These are phyloP conservation scores for Stephania cephalantha DNA, from an alignment of 164 flowering plant species.

Conservation along the genomic window DNA sequence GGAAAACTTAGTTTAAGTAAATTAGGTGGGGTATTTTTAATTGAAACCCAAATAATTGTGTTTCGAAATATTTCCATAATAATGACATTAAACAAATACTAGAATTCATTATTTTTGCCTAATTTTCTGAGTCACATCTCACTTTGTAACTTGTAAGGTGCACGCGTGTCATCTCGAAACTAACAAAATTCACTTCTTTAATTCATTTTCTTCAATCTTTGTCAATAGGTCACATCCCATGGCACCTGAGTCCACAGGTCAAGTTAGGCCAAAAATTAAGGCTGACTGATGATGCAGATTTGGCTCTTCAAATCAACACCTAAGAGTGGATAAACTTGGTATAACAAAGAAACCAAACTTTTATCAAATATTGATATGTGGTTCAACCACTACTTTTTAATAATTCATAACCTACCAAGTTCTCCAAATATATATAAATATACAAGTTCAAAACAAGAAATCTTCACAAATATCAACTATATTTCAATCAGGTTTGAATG, in stretches of 20 bases:
- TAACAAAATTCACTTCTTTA: too few relatives aligned
- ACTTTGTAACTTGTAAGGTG: too few relatives aligned
- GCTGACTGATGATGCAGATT: neutral
- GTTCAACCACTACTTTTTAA: constrained; percentile 21
- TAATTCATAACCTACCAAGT: neutral
- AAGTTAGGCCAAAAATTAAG: neutral
- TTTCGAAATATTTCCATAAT: too few relatives aligned
- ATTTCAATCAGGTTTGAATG: neutral
- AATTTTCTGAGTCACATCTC: too few relatives aligned
- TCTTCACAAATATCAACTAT: neutral
- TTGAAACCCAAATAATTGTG: too few relatives aligned
- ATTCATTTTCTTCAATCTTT: neutral
- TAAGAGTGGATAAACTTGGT: neutral
- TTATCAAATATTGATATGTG: neutral
- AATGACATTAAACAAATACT: too few relatives aligned
- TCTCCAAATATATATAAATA: neutral
- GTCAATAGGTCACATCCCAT: neutral
- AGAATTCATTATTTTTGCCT: neutral
- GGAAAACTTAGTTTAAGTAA: too few relatives aligned
- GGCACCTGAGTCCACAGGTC: neutral
- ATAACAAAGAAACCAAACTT: neutral
- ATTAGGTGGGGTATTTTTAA: too few relatives aligned
- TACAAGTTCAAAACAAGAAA: neutral
- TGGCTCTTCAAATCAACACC: neutral
- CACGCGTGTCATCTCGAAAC: too few relatives aligned